phyloP scores from a whole-genome alignment of 345 rosid species.

The Eucalyptus marginata region DNA sequence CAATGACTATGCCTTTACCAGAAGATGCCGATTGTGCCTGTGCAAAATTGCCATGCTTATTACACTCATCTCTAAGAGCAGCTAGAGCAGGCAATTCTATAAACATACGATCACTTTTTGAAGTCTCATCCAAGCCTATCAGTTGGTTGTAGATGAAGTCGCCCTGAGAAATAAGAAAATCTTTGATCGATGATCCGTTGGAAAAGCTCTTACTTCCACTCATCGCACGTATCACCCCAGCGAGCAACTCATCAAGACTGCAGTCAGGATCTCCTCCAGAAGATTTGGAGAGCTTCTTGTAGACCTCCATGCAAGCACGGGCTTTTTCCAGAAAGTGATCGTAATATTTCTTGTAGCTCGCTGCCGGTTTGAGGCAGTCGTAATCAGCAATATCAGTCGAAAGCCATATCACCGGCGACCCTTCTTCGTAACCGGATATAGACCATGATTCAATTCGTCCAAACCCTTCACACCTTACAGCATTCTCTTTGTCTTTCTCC shows the following conservation, averaged over 20 bases:
- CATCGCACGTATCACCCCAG: slow-evolving; percentile 47
- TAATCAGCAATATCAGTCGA: slow-evolving; percentile 54
- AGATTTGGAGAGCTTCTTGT: slow-evolving; percentile 38
- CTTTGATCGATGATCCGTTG: slow-evolving; percentile 21
- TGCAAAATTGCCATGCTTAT: slow-evolving; percentile 7
- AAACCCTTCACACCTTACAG: slow-evolving; percentile 37
- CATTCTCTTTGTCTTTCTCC: slow-evolving; percentile 31
- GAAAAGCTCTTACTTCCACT: slow-evolving; percentile 33
- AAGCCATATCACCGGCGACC: slow-evolving; percentile 52
- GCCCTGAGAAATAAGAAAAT: slow-evolving; percentile 56
- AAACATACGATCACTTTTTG: slow-evolving; percentile 24
- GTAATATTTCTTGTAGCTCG: slow-evolving; percentile 29
- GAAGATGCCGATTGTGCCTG: slow-evolving; percentile 2
- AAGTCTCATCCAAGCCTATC: slow-evolving; percentile 48
- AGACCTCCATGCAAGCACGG: slow-evolving; percentile 44
- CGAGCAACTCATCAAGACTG: slow-evolving; percentile 58
- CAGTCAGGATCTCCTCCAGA: slow-evolving; percentile 48
- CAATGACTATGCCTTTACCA: slow-evolving; percentile 24
- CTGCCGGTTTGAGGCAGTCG: slow-evolving; percentile 42
- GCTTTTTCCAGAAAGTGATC: slow-evolving; percentile 49
- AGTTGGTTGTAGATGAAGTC: slow-evolving; percentile 63
- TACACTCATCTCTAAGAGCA: slow-evolving; percentile 38
- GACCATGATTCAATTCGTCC: slow-evolving; percentile 45
- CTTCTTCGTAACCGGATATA: slow-evolving; percentile 68
- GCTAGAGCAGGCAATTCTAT: slow-evolving; percentile 37